Conservation (phyloP, 2,329 filamentous ascomycete genomes). For the Xylaria sp. region DNA sequence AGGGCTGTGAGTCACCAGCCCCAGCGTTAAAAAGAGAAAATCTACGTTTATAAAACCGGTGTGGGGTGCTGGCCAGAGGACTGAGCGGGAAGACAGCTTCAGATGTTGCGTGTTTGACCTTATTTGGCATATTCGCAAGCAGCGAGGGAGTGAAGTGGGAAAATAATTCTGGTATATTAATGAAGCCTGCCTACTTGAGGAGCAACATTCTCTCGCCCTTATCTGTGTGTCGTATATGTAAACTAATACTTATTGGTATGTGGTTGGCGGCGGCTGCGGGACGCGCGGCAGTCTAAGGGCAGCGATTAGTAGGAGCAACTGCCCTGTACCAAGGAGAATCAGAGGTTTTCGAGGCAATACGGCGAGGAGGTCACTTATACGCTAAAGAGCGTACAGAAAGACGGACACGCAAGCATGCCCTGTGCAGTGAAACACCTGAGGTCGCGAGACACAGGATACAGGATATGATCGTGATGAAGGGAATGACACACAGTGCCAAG, state of each 20-base stretch:
- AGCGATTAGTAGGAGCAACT: not conserved
- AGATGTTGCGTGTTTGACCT: conserved; percentile 4
- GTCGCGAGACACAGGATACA: conserved; percentile 8
- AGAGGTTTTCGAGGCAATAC: not conserved
- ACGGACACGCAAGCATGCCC: not conserved
- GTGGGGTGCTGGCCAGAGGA: conserved; percentile 20
- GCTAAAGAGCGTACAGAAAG: not conserved
- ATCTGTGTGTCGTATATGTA: conserved; percentile 33
- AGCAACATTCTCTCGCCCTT: conserved; percentile 29
- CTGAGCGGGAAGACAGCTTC: not conserved
- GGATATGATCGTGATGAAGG: conserved; percentile 12
- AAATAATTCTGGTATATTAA: conserved; percentile 31
- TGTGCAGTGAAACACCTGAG: not conserved
- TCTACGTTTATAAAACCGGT: conserved; percentile 27
- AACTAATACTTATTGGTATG: conserved; percentile 36
- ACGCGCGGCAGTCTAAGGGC: not conserved
- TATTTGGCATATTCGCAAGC: conserved; percentile 2
- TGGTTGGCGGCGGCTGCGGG: not conserved
- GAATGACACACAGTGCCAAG: not conserved
- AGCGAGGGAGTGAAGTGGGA: not conserved
- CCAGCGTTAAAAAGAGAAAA: conserved; percentile 15
- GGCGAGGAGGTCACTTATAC: not conserved
- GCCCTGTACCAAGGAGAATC: not conserved
- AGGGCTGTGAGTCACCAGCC: conserved; percentile 14
- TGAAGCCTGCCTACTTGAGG: conserved; percentile 20